phyloP scores from a whole-genome alignment of 768 basidiomycete genomes.

The Rhizopogon roseolus region DNA sequence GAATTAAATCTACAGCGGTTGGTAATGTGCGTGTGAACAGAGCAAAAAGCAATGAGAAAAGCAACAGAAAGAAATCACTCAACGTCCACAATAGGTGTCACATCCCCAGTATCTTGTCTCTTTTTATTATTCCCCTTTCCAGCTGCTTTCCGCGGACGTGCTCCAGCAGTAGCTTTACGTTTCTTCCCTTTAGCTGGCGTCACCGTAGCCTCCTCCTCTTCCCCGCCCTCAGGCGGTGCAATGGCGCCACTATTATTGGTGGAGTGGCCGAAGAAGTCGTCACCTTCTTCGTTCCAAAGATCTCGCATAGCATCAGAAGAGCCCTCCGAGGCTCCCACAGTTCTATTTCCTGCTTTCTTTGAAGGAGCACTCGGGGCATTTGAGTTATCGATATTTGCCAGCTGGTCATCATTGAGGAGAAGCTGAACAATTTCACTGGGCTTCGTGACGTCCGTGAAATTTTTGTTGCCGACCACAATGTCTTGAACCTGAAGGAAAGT shows the following conservation, averaged over 20 bases:
- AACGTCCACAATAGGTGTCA: slow-evolving; percentile 20
- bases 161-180: slow-evolving; percentile 22
- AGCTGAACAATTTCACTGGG: slow-evolving; percentile 96
- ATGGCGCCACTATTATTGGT: slow-evolving; percentile 18
- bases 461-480: slow-evolving; percentile 97
- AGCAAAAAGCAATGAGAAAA: slow-evolving; percentile 9
- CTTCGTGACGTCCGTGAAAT: slow-evolving; percentile 86
- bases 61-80: slow-evolving; percentile 17
- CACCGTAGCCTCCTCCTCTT: slow-evolving; percentile 24
- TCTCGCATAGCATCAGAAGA: slow-evolving; percentile 45
- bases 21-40: slow-evolving; percentile 9
- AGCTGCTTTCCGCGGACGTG: slow-evolving; percentile 24
- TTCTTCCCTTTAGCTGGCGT: slow-evolving; percentile 28
- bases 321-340: slow-evolving; percentile 25
- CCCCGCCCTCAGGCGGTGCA: slow-evolving; percentile 16
- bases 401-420: slow-evolving; percentile 90
- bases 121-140: slow-evolving; percentile 28
- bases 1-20: slow-evolving; percentile 27
- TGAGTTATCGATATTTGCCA: slow-evolving; percentile 62
- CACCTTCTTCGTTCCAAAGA: slow-evolving; percentile 83
- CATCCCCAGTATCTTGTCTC: slow-evolving; percentile 23
- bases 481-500: slow-evolving; percentile 78
- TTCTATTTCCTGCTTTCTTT: slow-evolving; percentile 30
- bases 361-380: slow-evolving; percentile 31
- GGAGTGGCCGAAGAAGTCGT: slow-evolving; percentile 76